A percentile compares a stretch with the other conserved stretches of the same genome.
These are phyloP conservation scores for Cucurbita ficifolia DNA, from an alignment of 306 rosid species.

Conservation along the genomic window DNA sequence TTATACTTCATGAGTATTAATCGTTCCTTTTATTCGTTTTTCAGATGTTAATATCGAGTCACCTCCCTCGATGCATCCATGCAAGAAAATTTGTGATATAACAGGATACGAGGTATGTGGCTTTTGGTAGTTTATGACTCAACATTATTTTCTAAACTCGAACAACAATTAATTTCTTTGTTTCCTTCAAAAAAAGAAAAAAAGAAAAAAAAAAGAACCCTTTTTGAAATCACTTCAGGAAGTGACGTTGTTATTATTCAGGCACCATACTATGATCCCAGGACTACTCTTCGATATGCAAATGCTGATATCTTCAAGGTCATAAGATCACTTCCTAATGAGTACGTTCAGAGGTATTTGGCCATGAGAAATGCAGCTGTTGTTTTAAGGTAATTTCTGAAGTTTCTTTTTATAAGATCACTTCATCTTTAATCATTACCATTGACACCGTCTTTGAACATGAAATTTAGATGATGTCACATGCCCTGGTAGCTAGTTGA, in stretches of 20 bases:
- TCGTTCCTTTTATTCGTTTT: slow-evolving; percentile 3
- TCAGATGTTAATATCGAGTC: slow-evolving; percentile 79
- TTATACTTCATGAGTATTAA: neutral
- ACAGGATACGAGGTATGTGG: slow-evolving; percentile 72
- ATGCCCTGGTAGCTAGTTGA: neutral
- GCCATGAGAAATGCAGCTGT: slow-evolving; percentile 74
- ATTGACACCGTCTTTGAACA: neutral
- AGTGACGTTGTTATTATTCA: slow-evolving; percentile 21
- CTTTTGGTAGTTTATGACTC: neutral
- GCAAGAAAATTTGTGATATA: slow-evolving; percentile 77
- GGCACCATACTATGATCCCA: slow-evolving; percentile 88
- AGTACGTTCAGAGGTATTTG: slow-evolving; percentile 73
- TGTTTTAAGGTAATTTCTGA: slow-evolving; percentile 39
- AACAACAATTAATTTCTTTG: neutral
- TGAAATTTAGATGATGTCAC: neutral
- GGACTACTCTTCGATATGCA: slow-evolving; percentile 78
- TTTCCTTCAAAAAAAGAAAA: neutral
- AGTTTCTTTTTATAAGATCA: neutral
- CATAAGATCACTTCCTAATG: slow-evolving; percentile 70
- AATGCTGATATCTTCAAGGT: slow-evolving; percentile 70
- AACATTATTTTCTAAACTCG: neutral
- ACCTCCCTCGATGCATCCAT: slow-evolving; percentile 85
- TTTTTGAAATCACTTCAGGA: neutral
- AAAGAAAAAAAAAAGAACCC: neutral
- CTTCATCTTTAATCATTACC: neutral